Conservation (phyloP, 2,329 filamentous ascomycete species). For the Aplosporella prunicola region DNA sequence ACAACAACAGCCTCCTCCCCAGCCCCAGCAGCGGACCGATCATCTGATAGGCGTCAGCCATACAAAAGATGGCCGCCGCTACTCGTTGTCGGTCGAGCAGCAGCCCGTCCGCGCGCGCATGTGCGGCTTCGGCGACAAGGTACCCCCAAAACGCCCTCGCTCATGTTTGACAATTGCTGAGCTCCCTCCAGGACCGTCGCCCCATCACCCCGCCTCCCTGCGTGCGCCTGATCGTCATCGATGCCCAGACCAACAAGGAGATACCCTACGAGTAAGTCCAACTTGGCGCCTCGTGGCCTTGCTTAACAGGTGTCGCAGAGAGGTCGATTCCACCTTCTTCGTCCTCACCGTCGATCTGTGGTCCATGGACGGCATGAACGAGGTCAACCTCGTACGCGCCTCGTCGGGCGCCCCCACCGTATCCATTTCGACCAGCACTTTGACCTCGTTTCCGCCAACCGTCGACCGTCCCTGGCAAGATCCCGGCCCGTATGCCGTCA, state of each 20-base stretch:
- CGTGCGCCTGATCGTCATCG: constrained; percentile 70
- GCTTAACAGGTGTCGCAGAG: constrained; percentile 35
- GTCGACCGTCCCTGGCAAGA: constrained; percentile 22
- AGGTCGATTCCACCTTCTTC: constrained; percentile 59
- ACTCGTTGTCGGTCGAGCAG: constrained; percentile 70
- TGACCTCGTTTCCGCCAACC: constrained; percentile 62
- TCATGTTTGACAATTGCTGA: background rate
- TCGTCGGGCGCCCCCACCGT: constrained; percentile 52
- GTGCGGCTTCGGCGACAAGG: constrained; percentile 99
- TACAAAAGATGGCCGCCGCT: constrained; percentile 1
- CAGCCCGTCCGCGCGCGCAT: constrained; percentile 89
- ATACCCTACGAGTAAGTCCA: constrained; percentile 66
- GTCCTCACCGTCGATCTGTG: constrained; percentile 62
- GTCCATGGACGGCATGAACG: constrained; percentile 49
- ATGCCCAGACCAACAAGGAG: constrained; percentile 65
- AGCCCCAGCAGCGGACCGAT: background rate
- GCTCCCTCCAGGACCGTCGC: constrained; percentile 61
- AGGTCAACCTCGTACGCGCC: constrained; percentile 61
- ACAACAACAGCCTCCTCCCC: background rate
- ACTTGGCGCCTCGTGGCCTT: background rate
- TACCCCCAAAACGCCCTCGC: constrained; percentile 29
- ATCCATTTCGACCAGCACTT: constrained; percentile 72
- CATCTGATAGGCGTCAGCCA: background rate
- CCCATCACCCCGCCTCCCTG: constrained; percentile 95
- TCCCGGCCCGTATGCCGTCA: constrained; percentile 12